Evolutionary conservation across 2,329 filamentous ascomycete species (phyloP), one percentile per base, ranked within the genome.

Genomic region (Neonectria neomacrospora): DNA sequence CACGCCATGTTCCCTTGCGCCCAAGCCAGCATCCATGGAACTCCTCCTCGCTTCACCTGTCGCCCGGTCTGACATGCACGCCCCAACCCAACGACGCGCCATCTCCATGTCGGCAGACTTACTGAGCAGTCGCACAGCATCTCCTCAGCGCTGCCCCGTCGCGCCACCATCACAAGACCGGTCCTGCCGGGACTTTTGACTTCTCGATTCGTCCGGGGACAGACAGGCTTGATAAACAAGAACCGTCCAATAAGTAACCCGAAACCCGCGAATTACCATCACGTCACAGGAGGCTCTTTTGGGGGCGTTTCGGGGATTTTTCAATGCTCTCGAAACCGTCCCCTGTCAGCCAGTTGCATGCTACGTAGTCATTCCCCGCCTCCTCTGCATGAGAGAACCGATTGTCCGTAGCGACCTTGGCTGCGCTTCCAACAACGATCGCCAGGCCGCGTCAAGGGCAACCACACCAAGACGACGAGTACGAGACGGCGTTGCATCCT

Each of bases 31-130:
- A 14, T 37, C 48, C 58, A 52, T 34, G 37, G 39, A 53, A 57
- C 39, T 20, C 22, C 42, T 55, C 30, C n/a, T 34, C 32, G 30
- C 20, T 44, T 18, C n/a, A 56, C 20, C n/a, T 18, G 50, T 42
- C 53, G 42, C 23, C 55, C n/a, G 23, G 53, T 57, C 59, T 62
- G 47, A 57, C 59, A 62, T 57, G 59, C 59, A 61, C 59, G 56
- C 47, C 53, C 41, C 23, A 52, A 39, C 47, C 39, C 47, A 52
- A 37, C 18, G 54, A 62, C 59, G 59, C 54, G 59, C 53, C 54
- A 62, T 57, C 47, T 22, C 30, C 51, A 63, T 54, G 54, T 54
- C 60, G 60, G 60, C 50, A 58, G 54, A 54, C 60, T 54, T 37
- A 44, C 42, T 58, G 42, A 63, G 54, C 22, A 63, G 56, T 63